Evolutionary conservation across 768 basidiomycete species (phyloP).

Genomic region (Pluteus cervinus): DNA sequence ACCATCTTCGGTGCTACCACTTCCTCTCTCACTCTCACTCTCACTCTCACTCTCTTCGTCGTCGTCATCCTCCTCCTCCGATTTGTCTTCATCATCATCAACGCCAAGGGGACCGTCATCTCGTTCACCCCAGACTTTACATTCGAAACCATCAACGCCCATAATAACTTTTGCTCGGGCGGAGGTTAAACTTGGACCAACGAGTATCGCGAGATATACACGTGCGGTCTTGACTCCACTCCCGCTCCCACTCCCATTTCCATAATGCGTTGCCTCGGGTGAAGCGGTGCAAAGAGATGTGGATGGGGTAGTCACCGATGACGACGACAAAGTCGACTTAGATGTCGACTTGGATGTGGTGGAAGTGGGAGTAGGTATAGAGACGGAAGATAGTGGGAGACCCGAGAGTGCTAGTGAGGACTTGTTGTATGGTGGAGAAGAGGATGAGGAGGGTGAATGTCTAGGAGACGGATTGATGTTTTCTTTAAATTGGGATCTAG

Average conservation of each 20-base stretch:
- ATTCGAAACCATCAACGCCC: conserved; percentile 59
- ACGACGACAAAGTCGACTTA: too few relatives aligned
- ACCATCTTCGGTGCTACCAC: conserved; percentile 14
- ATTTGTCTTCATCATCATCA: conserved; percentile 5
- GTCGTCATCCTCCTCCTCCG: conserved; percentile 17
- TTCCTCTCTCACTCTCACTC: conserved; percentile 16
- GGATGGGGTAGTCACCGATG: neutral
- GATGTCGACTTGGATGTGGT: too few relatives aligned
- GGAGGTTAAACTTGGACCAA: conserved; percentile 60
- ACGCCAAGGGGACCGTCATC: conserved; percentile 15
- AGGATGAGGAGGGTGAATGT: too few relatives aligned
- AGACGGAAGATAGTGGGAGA: too few relatives aligned
- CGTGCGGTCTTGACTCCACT: conserved; percentile 14
- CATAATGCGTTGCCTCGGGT: neutral
- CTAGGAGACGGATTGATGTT: too few relatives aligned
- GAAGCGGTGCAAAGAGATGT: neutral
- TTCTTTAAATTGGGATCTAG: too few relatives aligned
- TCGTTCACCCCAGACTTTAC: conserved; percentile 33
- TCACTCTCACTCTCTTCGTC: conserved; percentile 18
- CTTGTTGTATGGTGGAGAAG: too few relatives aligned
- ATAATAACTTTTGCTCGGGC: conserved; percentile 58
- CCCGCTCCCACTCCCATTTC: conserved; percentile 3
- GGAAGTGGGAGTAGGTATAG: too few relatives aligned
- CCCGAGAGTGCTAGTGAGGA: too few relatives aligned
- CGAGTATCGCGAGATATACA: conserved; percentile 54